phyloP scores from a whole-genome alignment of 2,329 filamentous ascomycete species.

The Calonectria hongkongensis region DNA sequence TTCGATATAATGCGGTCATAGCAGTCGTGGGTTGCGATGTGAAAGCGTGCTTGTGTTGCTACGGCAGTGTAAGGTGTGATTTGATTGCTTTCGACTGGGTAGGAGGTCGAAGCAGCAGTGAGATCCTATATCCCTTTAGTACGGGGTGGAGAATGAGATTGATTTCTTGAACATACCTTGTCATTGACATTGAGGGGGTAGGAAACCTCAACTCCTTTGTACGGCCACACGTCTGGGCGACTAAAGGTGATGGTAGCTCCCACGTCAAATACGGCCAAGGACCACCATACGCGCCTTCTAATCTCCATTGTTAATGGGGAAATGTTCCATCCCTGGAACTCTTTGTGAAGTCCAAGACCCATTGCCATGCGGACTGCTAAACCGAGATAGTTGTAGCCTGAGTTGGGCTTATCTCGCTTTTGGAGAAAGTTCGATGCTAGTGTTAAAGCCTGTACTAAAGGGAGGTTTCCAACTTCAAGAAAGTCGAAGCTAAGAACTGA shows the following conservation, averaged over 20 bases:
- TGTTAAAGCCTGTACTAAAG: slow-evolving; percentile 66
- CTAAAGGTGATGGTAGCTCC: slow-evolving; percentile 67
- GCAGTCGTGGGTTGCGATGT: slow-evolving; percentile 65
- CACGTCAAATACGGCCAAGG: slow-evolving; percentile 66
- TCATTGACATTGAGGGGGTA: slow-evolving; percentile 67
- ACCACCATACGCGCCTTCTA: slow-evolving; percentile 62
- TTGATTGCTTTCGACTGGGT: slow-evolving; percentile 59
- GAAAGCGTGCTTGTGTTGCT: slow-evolving; percentile 65
- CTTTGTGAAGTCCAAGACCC: slow-evolving; percentile 70
- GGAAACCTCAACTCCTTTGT: slow-evolving; percentile 64
- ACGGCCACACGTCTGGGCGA: slow-evolving; percentile 59
- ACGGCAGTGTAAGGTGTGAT: slow-evolving; percentile 67
- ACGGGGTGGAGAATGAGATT: not conserved
- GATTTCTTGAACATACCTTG: slow-evolving; percentile 51
- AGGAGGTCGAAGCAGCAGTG: slow-evolving; percentile 59
- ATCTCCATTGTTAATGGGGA: slow-evolving; percentile 60
- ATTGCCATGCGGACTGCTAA: slow-evolving; percentile 70
- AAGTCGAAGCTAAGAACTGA: slow-evolving; percentile 63
- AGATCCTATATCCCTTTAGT: slow-evolving; percentile 50
- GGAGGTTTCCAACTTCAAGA: slow-evolving; percentile 67
- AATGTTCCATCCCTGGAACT: slow-evolving; percentile 59
- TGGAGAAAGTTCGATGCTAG: slow-evolving; percentile 70
- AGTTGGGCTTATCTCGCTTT: slow-evolving; percentile 70
- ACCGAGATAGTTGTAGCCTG: slow-evolving; percentile 71
- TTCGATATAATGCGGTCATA: slow-evolving; percentile 68